phyloP scores from a whole-genome alignment of 805 yeast genomes.

The Hemisphaericaspora nanyangensis region DNA sequence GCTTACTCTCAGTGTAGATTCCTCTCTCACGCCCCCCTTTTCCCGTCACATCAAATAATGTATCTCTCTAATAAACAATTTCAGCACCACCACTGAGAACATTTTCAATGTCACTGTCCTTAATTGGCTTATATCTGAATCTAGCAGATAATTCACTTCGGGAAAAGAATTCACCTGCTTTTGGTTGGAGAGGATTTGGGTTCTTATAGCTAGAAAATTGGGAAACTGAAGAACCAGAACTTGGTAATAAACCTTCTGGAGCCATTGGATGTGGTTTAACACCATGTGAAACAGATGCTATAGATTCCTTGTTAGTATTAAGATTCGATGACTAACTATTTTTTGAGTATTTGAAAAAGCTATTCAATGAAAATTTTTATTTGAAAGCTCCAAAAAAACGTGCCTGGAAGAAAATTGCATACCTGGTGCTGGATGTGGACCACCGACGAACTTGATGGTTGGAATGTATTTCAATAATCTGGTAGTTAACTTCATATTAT shows the following conservation, averaged over 20 bases:
- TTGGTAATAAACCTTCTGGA: slow-evolving; percentile 43
- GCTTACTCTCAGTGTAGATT: too few species aligned
- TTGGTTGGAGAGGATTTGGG: slow-evolving; percentile 37
- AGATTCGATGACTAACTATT: not conserved
- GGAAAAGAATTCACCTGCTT: slow-evolving; percentile 44
- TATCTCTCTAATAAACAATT: slow-evolving; percentile 41
- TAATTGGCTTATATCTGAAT: slow-evolving; percentile 64
- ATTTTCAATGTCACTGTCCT: slow-evolving; percentile 68
- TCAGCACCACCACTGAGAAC: slow-evolving; percentile 85
- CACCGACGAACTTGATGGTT: slow-evolving; percentile 82
- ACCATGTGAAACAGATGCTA: slow-evolving; percentile 8
- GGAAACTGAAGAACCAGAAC: slow-evolving; percentile 11
- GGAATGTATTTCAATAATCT: slow-evolving; percentile 51
- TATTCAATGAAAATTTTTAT: not conserved
- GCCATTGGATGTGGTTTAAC: slow-evolving; percentile 37
- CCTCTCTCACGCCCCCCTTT: too few species aligned
- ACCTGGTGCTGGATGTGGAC: slow-evolving; percentile 57
- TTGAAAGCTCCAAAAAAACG: not conserved
- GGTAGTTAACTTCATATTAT: slow-evolving; percentile 29
- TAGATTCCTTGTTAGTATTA: slow-evolving; percentile 4
- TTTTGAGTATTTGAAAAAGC: not conserved
- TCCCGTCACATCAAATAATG: too few species aligned
- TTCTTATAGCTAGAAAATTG: slow-evolving; percentile 12
- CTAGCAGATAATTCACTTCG: slow-evolving; percentile 68
- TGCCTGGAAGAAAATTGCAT: too few species aligned